phyloP scores from a whole-genome alignment of 768 basidiomycete genomes.

The Lactarius sp. region DNA sequence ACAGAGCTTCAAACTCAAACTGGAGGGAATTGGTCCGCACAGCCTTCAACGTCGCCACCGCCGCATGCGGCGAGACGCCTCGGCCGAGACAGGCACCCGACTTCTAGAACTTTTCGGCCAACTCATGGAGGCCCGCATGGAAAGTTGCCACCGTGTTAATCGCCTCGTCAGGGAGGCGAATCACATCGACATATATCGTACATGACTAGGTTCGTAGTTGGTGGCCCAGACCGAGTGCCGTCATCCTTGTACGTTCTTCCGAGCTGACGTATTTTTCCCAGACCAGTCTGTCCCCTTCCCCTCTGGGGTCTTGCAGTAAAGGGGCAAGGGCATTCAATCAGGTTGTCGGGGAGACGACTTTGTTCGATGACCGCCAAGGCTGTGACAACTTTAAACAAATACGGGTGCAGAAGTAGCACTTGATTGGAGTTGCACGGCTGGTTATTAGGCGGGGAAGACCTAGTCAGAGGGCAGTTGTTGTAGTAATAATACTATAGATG shows the following conservation, averaged over 20 bases:
- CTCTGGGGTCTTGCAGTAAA: background rate
- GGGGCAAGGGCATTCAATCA: background rate
- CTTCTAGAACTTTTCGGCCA: conserved; percentile 65
- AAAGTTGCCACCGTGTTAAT: conserved; percentile 65
- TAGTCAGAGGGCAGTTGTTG: background rate
- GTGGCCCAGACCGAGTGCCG: background rate
- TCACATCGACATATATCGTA: conserved; percentile 30
- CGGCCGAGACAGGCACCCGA: conserved; percentile 41
- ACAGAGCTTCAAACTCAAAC: conserved; percentile 50
- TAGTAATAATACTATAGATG: conserved; percentile 5
- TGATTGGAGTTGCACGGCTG: conserved; percentile 1
- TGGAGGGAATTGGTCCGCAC: conserved; percentile 39
- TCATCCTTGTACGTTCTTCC: conserved; percentile 8
- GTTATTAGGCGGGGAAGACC: conserved; percentile 9
- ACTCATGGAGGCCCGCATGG: conserved; percentile 70
- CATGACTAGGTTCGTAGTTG: conserved; percentile 19
- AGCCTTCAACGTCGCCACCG: conserved; percentile 32
- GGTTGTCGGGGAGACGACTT: background rate
- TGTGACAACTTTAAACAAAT: background rate
- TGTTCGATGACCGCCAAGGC: conserved; percentile 17
- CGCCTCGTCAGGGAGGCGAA: conserved; percentile 49
- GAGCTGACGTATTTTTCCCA: conserved; percentile 6
- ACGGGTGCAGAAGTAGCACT: background rate
- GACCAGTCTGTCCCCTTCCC: background rate
- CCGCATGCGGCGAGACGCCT: conserved; percentile 26